Conservation (phyloP, 495 filamentous ascomycete genomes). For the Evansstolkia leycettana region DNA sequence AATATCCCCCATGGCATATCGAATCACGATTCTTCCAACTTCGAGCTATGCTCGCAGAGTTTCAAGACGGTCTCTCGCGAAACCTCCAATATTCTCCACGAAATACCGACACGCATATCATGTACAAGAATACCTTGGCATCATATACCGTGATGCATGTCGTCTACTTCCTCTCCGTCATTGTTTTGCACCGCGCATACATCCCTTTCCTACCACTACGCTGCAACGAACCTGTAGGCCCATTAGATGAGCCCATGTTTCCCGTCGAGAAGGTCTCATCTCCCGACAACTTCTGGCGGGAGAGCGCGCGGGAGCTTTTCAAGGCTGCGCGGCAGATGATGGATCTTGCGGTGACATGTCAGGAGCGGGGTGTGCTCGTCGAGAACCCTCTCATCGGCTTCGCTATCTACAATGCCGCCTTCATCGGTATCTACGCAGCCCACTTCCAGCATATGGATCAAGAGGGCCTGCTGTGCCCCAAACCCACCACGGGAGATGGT, state of each 20-base stretch:
- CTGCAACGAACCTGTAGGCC: slow-evolving; percentile 55
- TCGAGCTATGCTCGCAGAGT: slow-evolving; percentile 45
- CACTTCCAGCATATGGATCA: slow-evolving; percentile 74
- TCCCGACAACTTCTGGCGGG: slow-evolving; percentile 57
- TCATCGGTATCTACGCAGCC: slow-evolving; percentile 54
- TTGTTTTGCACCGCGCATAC: slow-evolving; percentile 72
- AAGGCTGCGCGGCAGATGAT: slow-evolving; percentile 61
- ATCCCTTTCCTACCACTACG: slow-evolving; percentile 70
- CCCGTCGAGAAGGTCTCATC: slow-evolving; percentile 36
- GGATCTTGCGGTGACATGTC: slow-evolving; percentile 61
- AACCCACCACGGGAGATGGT: slow-evolving; percentile 13
- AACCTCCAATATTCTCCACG: slow-evolving; percentile 58
- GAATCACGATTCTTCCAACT: slow-evolving; percentile 52
- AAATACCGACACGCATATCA: slow-evolving; percentile 75
- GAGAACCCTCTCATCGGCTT: slow-evolving; percentile 75
- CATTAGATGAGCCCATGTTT: slow-evolving; percentile 60
- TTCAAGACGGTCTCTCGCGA: slow-evolving; percentile 54
- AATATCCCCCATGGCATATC: slow-evolving; percentile 49
- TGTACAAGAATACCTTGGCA: slow-evolving; percentile 54
- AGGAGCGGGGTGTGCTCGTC: slow-evolving; percentile 55
- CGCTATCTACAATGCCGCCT: slow-evolving; percentile 70
- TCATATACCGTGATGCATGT: slow-evolving; percentile 70
- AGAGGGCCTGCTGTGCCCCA: slow-evolving; percentile 41
- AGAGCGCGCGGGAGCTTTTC: slow-evolving; percentile 64
- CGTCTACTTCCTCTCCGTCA: slow-evolving; percentile 61